phyloP scores from a whole-genome alignment of 495 filamentous ascomycete species.

The Lentithecium fluviatile region DNA sequence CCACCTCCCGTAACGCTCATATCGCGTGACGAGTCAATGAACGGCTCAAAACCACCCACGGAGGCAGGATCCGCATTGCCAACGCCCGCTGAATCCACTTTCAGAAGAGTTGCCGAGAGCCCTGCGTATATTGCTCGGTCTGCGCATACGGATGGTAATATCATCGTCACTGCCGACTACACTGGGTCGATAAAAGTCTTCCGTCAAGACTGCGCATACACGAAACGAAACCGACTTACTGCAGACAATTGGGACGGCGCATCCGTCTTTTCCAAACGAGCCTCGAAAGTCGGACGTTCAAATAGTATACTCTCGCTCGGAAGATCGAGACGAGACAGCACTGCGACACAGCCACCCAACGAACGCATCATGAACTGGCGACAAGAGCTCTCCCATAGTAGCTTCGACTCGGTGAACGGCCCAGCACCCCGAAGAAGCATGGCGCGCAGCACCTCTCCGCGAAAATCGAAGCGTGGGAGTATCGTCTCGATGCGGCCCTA shows the following conservation, averaged over 20 bases:
- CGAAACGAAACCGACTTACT: constrained; percentile 53
- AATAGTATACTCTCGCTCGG: constrained; percentile 58
- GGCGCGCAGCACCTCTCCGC: constrained; percentile 58
- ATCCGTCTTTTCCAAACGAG: constrained; percentile 74
- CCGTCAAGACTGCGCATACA: constrained; percentile 83
- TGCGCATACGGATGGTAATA: constrained; percentile 78
- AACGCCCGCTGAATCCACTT: constrained; percentile 44
- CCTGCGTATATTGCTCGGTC: constrained; percentile 72
- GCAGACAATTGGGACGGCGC: constrained; percentile 65
- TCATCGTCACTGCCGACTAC: constrained; percentile 89
- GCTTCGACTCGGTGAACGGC: constrained; percentile 51
- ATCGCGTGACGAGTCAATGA: constrained; percentile 61
- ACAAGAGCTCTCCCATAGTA: constrained; percentile 66
- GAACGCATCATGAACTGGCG: constrained; percentile 94
- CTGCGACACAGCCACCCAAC: constrained; percentile 57
- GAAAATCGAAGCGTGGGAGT: constrained; percentile 48
- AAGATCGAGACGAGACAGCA: constrained; percentile 59
- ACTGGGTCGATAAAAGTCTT: constrained; percentile 89
- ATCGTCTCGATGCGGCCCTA: constrained; percentile 12
- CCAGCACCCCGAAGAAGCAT: constrained; percentile 20
- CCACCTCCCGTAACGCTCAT: constrained; percentile 86
- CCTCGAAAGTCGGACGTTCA: constrained; percentile 55
- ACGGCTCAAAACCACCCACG: constrained; percentile 42
- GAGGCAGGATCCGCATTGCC: constrained; percentile 33
- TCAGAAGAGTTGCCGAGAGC: constrained; percentile 58